A percentile compares a stretch with the other conserved stretches of the same genome.
Evolutionary conservation across 2,329 filamentous ascomycete species (phyloP).

Genomic region (Cyanodermella asteris): DNA sequence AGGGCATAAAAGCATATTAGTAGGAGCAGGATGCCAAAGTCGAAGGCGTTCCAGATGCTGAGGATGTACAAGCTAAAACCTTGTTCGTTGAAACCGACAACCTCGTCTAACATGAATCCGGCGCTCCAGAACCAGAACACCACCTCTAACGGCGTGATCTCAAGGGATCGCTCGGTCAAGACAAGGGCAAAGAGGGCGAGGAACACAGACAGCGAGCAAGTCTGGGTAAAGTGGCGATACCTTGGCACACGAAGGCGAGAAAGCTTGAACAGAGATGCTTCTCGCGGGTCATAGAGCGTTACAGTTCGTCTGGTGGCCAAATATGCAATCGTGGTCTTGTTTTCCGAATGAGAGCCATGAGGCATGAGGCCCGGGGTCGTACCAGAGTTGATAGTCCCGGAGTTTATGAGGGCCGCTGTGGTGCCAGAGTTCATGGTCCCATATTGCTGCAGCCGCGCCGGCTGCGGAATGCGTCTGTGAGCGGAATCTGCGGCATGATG

Average conservation of each 20-base stretch:
- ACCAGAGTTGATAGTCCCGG: too few relatives aligned
- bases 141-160: conserved; percentile 67
- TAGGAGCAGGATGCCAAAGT: conserved; percentile 68
- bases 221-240: conserved; percentile 79
- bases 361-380: conserved; percentile 5
- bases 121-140: conserved; percentile 97
- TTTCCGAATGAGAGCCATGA: too few relatives aligned
- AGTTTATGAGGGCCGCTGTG: conserved; percentile 8
- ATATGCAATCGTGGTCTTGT: too few relatives aligned
- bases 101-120: conserved; percentile 88
- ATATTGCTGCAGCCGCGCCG: conserved; percentile 16
- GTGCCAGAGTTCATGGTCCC: conserved; percentile 16
- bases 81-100: conserved; percentile 91
- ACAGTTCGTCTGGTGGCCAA: conserved; percentile 46
- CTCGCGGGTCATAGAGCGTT: conserved; percentile 69
- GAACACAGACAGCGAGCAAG: conserved; percentile 64
- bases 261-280: conserved; percentile 78
- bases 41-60: conserved; percentile 95
- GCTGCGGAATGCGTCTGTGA: conserved; percentile 32
- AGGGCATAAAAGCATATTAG: conserved; percentile 79
- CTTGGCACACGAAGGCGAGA: conserved; percentile 77
- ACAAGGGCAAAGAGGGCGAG: conserved; percentile 73
- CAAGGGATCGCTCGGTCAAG: conserved; percentile 48
- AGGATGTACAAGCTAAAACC: conserved; percentile 92
- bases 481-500: conserved; percentile 71